Base-by-base conservation (phyloP, 495 filamentous ascomycete species). In the Neohortaea acidophila region DNA sequence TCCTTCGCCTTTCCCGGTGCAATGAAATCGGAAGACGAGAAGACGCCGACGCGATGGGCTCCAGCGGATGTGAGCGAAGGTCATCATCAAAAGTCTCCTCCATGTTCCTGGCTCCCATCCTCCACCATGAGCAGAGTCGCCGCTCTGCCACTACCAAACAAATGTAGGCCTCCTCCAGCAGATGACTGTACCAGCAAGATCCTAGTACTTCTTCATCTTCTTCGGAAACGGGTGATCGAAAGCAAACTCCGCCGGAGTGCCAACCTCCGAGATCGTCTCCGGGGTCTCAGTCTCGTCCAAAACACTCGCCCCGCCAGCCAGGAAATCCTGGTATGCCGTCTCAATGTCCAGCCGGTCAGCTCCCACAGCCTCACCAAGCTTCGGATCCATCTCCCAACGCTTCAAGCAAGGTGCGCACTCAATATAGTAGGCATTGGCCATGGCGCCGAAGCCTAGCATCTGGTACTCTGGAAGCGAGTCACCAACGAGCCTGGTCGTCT, bases 391-490 rank as follows among this genome's bases (percentile, higher is more conserved):
- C 34, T 43, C 30, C 32, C 27, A 48, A n/a, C 38, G 39, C 39
- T 40, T 29, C 7, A 44, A 30, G 24, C 47, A 50, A 13, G n/a
- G 25, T 2, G 47, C 17, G 25, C 47, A 50, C 21, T 50, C 47
- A 15, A 48, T 27, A 24, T 34, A 74, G 45, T 64, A 73, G 0
- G 66, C 67, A 31, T 67, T 59, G 0, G 34, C 39, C 11, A 54
- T 56, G 0, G 54, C 51, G 0, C 52, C 53, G 35, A 69, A 70
- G 0, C 58, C 61, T 0, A 74, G 55, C 13, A 62, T 47, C 34
- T 74, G 61, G 40, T 60, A 69, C 48, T 73, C 69, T 3, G 56
- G 48, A 9, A 69, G 49, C 25, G 49, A 66, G 5, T 68, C 66
- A 3, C 68, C 72, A 2, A 78, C 40, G 1, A 75, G 61, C 9